Conservation (phyloP, 345 rosid genomes). For the Trapa incisa region DNA sequence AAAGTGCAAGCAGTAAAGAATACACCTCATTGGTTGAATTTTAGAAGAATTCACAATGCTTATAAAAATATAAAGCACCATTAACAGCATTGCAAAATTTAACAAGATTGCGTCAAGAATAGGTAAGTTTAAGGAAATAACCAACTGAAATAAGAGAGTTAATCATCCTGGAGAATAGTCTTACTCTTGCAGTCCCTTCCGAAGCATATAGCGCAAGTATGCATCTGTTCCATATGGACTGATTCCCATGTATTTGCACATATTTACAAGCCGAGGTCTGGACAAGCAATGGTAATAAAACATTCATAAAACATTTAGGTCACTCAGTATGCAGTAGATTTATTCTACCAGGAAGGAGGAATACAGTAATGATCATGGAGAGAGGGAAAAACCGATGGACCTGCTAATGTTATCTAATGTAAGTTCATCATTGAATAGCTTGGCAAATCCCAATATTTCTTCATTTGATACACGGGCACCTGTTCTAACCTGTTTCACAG, state of each 20-base stretch:
- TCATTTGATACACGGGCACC: conserved; percentile 86
- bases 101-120: not conserved
- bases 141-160: not conserved
- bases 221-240: conserved; percentile 94
- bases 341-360: not conserved
- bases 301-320: not conserved
- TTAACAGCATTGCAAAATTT: not conserved
- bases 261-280: conserved; percentile 89
- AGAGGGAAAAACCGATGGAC: conserved; percentile 19
- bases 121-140: not conserved
- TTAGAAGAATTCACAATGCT: not conserved
- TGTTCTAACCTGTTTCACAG: conserved; percentile 61
- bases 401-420: conserved; percentile 96
- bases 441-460: conserved; percentile 93
- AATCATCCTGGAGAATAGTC: conserved; percentile 9
- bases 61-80: not conserved
- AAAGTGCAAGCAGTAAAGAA: not conserved
- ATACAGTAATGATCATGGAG: not conserved
- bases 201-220: conserved; percentile 85
- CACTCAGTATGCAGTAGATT: not conserved
- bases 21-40: not conserved
- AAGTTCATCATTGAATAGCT: conserved; percentile 86
- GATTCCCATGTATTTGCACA: conserved; percentile 99
- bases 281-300: conserved; percentile 16
- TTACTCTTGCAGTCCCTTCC: conserved; percentile 79